Conservation (phyloP, 2,329 filamentous ascomycete species). For the Rugonectria rugulosa region DNA sequence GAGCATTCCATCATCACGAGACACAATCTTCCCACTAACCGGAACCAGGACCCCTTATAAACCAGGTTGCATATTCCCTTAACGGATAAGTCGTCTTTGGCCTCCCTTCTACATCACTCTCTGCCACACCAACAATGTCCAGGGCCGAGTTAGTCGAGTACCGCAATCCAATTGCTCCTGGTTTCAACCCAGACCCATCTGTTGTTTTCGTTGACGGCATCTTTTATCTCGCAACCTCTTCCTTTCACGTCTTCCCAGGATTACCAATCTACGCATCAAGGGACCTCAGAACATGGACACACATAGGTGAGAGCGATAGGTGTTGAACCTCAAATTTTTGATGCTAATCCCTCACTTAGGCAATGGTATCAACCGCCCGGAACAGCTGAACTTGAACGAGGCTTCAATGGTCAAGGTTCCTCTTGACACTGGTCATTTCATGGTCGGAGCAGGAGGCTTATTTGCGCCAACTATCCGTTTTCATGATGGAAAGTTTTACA, state of each 20-base stretch:
- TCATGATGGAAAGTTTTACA: slow-evolving; percentile 34
- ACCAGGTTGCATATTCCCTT: no score
- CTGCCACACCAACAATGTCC: no score
- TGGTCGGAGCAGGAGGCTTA: slow-evolving; percentile 25
- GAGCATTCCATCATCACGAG: no score
- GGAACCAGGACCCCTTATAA: no score
- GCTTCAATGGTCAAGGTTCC: slow-evolving; percentile 14
- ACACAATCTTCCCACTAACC: no score
- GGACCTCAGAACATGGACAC: slow-evolving; percentile 22
- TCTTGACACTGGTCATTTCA: slow-evolving; percentile 24
- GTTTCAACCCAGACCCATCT: slow-evolving; percentile 25
- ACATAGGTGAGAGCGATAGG: slow-evolving; percentile 14
- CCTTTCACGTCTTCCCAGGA: slow-evolving; percentile 26
- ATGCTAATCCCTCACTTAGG: slow-evolving; percentile 7
- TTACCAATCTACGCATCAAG: slow-evolving; percentile 24
- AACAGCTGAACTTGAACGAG: slow-evolving; percentile 17
- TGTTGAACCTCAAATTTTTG: no score
- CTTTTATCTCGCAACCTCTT: slow-evolving; percentile 27
- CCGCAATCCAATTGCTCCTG: slow-evolving; percentile 20
- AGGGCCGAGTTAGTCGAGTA: no score
- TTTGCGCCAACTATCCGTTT: slow-evolving; percentile 37
- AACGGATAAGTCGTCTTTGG: no score
- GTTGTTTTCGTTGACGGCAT: slow-evolving; percentile 24
- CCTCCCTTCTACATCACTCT: no score
- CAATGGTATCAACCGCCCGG: slow-evolving; percentile 25